Evolutionary conservation across 768 basidiomycete genomes (phyloP).

Genomic region (Phlebiopsis flavidoalba): DNA sequence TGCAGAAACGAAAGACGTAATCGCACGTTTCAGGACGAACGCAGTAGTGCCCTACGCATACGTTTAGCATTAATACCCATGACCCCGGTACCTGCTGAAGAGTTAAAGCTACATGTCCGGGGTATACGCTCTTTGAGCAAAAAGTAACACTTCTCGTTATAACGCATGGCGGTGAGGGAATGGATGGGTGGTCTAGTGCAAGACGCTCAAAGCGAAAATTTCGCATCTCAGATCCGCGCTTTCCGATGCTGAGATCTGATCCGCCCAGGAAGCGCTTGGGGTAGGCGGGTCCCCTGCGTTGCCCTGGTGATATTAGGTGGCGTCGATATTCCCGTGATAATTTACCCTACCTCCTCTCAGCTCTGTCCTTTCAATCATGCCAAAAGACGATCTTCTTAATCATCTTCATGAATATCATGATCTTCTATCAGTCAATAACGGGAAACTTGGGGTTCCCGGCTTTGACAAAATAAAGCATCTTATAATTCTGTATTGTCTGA

Average conservation of each 20-base stretch:
- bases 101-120: slow-evolving; percentile 67
- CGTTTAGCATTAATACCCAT: too few species aligned
- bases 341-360: not conserved
- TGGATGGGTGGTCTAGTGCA: not conserved
- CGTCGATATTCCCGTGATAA: too few species aligned
- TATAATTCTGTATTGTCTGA: slow-evolving; percentile 47
- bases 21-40: slow-evolving; percentile 96
- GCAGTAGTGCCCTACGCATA: too few species aligned
- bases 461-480: slow-evolving; percentile 36
- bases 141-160: slow-evolving; percentile 99
- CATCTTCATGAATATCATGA: not conserved
- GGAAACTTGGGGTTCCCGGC: slow-evolving; percentile 39
- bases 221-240: slow-evolving; percentile 3
- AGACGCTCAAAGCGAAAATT: slow-evolving; percentile 11
- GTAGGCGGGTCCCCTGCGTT: not conserved
- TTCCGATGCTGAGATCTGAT: not conserved
- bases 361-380: too few species aligned
- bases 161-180: slow-evolving; percentile 52
- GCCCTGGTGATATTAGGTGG: not conserved
- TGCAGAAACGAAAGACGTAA: slow-evolving; percentile 97
- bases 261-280: not conserved
- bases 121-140: slow-evolving; percentile 95
- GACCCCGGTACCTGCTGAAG: slow-evolving; percentile 66
- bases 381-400: too few species aligned
- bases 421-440: slow-evolving; percentile 6